Evolutionary conservation across 306 rosid genomes (phyloP).

Genomic region (Prinsepia uniflora): DNA sequence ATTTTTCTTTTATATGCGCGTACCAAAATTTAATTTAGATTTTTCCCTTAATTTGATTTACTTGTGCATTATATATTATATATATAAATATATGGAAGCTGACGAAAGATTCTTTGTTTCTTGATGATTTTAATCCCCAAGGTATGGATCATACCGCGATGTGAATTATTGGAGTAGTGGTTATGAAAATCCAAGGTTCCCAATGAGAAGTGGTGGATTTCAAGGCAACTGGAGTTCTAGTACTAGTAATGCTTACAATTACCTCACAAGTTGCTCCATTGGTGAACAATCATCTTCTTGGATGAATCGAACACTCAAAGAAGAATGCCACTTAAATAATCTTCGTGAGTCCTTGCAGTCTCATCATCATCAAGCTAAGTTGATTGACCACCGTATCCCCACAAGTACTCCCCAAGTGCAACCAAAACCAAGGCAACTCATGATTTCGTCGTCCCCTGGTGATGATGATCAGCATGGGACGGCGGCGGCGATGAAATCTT

Average conservation of each 20-base stretch:
- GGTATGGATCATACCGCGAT: conserved; percentile 39
- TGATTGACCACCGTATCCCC: conserved; percentile 19
- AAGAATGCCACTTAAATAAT: conserved; percentile 37
- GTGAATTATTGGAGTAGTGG: conserved; percentile 37
- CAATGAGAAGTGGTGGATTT: conserved; percentile 36
- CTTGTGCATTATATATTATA: not conserved
- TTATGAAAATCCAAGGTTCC: conserved; percentile 38
- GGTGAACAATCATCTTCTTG: conserved; percentile 30
- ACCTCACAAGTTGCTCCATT: conserved; percentile 30
- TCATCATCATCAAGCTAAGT: conserved; percentile 15
- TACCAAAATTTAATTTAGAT: not conserved
- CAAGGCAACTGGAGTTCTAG: conserved; percentile 24
- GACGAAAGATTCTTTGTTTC: not conserved
- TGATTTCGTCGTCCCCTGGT: not conserved
- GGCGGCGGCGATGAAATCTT: conserved; percentile 5
- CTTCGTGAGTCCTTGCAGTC: conserved; percentile 26
- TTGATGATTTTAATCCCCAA: conserved; percentile 1
- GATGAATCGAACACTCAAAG: conserved; percentile 33
- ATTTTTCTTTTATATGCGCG: too few relatives aligned
- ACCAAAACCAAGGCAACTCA: conserved; percentile 24
- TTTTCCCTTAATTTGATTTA: not conserved
- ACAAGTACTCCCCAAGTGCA: conserved; percentile 7
- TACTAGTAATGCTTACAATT: conserved; percentile 14
- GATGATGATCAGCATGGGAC: too few relatives aligned
- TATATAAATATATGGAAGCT: not conserved